These are phyloP conservation scores for Thamnidium elegans DNA, from an alignment of 192 early-diverging fungal species.

Conservation along the genomic window DNA sequence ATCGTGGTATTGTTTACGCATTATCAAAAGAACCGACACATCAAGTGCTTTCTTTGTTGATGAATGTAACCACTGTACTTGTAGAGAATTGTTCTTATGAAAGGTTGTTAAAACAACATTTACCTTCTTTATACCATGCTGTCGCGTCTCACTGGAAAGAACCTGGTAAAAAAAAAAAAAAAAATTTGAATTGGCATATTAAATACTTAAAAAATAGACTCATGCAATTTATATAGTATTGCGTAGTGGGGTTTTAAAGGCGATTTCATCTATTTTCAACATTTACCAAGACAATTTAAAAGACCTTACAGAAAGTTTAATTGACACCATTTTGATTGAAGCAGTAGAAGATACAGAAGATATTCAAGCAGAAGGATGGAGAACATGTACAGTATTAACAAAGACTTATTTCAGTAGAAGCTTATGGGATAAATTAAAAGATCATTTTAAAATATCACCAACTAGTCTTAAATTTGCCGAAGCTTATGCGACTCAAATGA, in stretches of 20 bases:
- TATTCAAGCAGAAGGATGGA: conserved; percentile 40
- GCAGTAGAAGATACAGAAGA: background rate
- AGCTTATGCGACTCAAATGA: conserved; percentile 3
- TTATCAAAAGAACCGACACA: conserved; percentile 23
- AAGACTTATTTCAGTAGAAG: conserved; percentile 25
- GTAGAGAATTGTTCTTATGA: conserved; percentile 40
- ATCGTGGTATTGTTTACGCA: conserved; percentile 33
- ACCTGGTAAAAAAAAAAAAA: too few species aligned
- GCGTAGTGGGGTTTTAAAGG: conserved; percentile 8
- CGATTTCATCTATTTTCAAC: conserved; percentile 6
- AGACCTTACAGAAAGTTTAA: background rate
- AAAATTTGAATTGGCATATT: too few species aligned
- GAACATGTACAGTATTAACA: conserved; percentile 34
- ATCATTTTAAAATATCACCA: background rate
- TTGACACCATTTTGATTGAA: conserved; percentile 2
- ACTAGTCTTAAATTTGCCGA: conserved; percentile 2
- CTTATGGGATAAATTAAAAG: background rate
- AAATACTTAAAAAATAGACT: too few species aligned
- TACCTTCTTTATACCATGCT: conserved; percentile 29
- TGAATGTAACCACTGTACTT: conserved; percentile 32
- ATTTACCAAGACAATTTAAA: background rate
- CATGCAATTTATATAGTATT: background rate
- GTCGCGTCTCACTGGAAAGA: conserved; percentile 11
- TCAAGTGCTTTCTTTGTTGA: conserved; percentile 24
- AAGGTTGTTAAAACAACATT: conserved; percentile 32